Percentiles rank a stretch among this genome's conserved stretches.
Evolutionary conservation across 495 filamentous ascomycete genomes (phyloP).

Genomic region (Penicillium simplicissimum): DNA sequence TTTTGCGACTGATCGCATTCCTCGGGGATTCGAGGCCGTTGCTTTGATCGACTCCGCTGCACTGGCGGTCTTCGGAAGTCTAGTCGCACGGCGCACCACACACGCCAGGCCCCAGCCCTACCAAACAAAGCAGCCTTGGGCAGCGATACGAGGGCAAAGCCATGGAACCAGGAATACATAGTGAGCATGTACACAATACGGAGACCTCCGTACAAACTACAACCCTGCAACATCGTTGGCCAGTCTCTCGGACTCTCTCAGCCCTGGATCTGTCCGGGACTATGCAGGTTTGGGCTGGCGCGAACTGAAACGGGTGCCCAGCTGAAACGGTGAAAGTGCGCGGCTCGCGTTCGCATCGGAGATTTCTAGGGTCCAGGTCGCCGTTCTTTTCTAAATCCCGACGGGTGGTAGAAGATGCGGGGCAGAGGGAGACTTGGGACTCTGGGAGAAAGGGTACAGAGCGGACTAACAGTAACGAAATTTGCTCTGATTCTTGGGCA

Average conservation of each 20-base stretch:
- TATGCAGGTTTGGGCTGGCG: constrained; percentile 7
- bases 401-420: neutral
- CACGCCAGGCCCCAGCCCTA: neutral
- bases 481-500: too few relatives aligned
- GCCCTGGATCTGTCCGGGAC: neutral
- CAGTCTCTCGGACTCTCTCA: neutral
- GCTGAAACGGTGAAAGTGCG: constrained; percentile 23
- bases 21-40: neutral
- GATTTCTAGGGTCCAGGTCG: constrained; percentile 4
- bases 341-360: neutral
- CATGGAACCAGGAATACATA: neutral
- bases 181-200: neutral
- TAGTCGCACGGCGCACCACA: neutral
- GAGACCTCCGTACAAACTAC: neutral
- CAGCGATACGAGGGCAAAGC: neutral
- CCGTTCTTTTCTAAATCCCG: constrained; percentile 7
- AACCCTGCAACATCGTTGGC: neutral
- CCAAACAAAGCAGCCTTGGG: neutral
- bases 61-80: neutral
- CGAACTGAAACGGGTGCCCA: constrained; percentile 18
- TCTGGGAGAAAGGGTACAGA: too few relatives aligned
- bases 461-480: too few relatives aligned
- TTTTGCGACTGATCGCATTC: constrained; percentile 1
- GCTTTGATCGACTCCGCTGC: neutral
- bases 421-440: neutral